Evolutionary conservation across 257 asterid species (phyloP).

Genomic region (Penstemon barbatus): DNA sequence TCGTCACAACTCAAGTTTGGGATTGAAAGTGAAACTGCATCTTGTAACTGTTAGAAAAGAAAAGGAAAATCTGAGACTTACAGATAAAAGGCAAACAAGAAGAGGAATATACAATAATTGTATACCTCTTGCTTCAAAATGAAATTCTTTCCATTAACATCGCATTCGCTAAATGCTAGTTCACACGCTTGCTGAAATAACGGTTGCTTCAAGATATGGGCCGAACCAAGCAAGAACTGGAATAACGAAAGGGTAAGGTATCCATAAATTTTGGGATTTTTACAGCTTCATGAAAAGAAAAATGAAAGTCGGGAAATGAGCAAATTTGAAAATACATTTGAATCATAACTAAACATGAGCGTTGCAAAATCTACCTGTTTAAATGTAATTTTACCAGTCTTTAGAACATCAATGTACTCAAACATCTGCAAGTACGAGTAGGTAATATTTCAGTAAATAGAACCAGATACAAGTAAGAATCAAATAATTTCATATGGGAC

Average conservation of each 20-base stretch:
- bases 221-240: conserved; percentile 94
- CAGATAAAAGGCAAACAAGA: conserved; percentile 9
- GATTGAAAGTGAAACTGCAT: conserved; percentile 51
- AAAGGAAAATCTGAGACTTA: conserved; percentile 6
- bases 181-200: conserved; percentile 68
- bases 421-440: conserved; percentile 57
- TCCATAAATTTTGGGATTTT: too few species aligned
- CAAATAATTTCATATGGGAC: neutral
- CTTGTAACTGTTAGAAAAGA: conserved; percentile 56
- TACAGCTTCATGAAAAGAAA: neutral
- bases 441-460: conserved; percentile 6
- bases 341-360: neutral
- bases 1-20: conserved; percentile 60
- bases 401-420: conserved; percentile 69
- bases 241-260: conserved; percentile 26
- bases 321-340: conserved; percentile 12
- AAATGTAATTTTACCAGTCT: conserved; percentile 72
- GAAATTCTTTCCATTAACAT: conserved; percentile 40
- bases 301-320: neutral
- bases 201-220: conserved; percentile 81
- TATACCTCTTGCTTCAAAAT: conserved; percentile 71
- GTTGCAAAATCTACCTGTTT: conserved; percentile 60
- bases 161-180: conserved; percentile 67
- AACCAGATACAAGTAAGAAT: conserved; percentile 1
- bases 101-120: conserved; percentile 6